Base-by-base conservation (phyloP, 2,329 filamentous ascomycete species). In the Leptographium radiaticola region DNA sequence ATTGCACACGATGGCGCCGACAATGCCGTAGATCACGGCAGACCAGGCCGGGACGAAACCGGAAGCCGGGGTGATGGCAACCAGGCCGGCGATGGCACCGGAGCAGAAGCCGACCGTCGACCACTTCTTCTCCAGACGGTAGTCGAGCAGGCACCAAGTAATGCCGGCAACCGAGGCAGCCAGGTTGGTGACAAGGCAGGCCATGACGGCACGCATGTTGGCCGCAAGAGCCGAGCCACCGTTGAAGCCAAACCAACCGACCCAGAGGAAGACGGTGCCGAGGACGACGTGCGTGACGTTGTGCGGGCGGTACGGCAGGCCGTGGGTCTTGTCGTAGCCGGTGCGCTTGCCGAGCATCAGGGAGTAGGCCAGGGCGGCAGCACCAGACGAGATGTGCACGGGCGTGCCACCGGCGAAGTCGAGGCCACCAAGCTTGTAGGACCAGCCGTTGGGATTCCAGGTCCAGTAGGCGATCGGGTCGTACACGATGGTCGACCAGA, bases 201-300 rank as follows among this genome's bases (percentile, higher is more conserved):
- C 89, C 86, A 95, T 91, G 67, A 95, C 76, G 53, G 90, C 87
- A 56, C 90, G 87, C 61, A 95, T 73, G 71, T 93, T 95, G 59
- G 88, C 86, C 56, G 80, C 77, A 45, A 94, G 75, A 2, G 89
- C 90, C 4, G 85, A 79, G 58, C 90, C 90, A 53, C 87, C 89
- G 69, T 95, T 96, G 80, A 96, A 96, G 49, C 90, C 90, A 66
- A 95, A 93, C 90, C 89, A 96, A 55, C 90, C 89, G 47, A 95
- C 87, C 90, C 90, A 96, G 50, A 95, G 76, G 68, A 85, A 78
- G 31, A 84, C 77, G 5, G 86, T 87, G 25, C 86, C 85, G 48
- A 89, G 74, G 49, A 87, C 81, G 59, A 88, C 81, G 61, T 86
- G 75, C 55, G 84, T 86, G 46, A 86, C 82, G 63, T 86, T 88